These are phyloP conservation scores for Aspergillus uvarum DNA, from an alignment of 2,329 filamentous ascomycete species.

Conservation along the genomic window DNA sequence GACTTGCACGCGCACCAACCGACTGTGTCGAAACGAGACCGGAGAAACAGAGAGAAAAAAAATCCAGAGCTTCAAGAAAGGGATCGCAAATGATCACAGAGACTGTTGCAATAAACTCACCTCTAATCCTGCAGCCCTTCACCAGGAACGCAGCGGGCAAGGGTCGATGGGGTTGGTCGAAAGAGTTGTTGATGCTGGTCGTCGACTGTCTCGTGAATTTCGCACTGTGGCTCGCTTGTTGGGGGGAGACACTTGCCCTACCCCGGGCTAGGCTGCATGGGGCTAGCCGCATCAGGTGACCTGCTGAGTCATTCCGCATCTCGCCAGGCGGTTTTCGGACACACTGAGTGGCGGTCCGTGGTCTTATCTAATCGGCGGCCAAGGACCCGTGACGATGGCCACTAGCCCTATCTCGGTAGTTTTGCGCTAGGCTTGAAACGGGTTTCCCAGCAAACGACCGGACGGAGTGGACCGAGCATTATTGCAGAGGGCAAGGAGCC, in stretches of 20 bases:
- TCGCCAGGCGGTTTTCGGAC: slow-evolving; percentile 3
- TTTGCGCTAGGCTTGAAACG: no score
- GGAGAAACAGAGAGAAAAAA: slow-evolving; percentile 13
- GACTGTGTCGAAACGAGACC: background rate
- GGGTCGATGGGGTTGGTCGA: slow-evolving; percentile 41
- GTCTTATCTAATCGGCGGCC: background rate
- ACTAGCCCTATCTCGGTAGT: background rate
- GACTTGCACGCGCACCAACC: slow-evolving; percentile 8
- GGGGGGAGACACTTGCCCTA: slow-evolving; percentile 39
- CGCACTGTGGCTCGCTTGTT: slow-evolving; percentile 48
- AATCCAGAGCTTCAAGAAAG: slow-evolving; percentile 19
- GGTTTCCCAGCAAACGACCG: no score
- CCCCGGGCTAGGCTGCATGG: slow-evolving; percentile 27
- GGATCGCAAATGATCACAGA: slow-evolving; percentile 16
- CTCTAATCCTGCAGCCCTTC: slow-evolving; percentile 48
- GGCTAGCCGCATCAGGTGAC: slow-evolving; percentile 32
- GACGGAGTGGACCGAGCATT: no score
- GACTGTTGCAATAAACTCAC: slow-evolving; percentile 34
- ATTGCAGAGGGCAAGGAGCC: no score
- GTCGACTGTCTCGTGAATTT: slow-evolving; percentile 43
- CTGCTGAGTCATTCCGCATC: background rate
- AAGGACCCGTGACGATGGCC: background rate
- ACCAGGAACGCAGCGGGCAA: slow-evolving; percentile 45
- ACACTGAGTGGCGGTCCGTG: background rate
- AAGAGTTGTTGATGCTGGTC: slow-evolving; percentile 39